Evolutionary conservation across 768 basidiomycete species (phyloP).

Genomic region (Chlorophyllum brunneum): DNA sequence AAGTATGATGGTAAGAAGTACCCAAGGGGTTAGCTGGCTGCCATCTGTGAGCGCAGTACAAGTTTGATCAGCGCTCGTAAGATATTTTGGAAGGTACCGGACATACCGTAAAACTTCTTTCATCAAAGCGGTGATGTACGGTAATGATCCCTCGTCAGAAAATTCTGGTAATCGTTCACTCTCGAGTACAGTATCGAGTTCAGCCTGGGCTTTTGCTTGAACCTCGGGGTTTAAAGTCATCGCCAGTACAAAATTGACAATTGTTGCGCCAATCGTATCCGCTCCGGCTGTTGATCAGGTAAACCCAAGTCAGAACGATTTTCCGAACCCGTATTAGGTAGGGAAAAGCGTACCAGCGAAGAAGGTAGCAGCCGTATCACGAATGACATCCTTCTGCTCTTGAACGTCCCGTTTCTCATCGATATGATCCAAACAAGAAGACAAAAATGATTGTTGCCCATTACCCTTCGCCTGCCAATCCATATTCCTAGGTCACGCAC

Average conservation of each 20-base stretch:
- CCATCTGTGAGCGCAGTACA: slow-evolving; percentile 20
- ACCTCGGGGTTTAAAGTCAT: slow-evolving; percentile 37
- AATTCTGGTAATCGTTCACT: slow-evolving; percentile 33
- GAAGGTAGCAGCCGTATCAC: slow-evolving; percentile 39
- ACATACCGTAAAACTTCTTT: slow-evolving; percentile 31
- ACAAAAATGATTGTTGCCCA: slow-evolving; percentile 22
- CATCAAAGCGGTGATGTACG: slow-evolving; percentile 33
- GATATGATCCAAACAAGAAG: slow-evolving; percentile 18
- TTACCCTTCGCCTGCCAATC: slow-evolving; percentile 17
- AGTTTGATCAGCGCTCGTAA: neutral
- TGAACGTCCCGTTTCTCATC: slow-evolving; percentile 17
- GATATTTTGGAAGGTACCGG: neutral
- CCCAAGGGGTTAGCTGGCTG: slow-evolving; percentile 27
- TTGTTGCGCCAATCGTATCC: slow-evolving; percentile 24
- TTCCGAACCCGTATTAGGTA: neutral
- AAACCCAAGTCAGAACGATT: slow-evolving; percentile 2
- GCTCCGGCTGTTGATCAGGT: slow-evolving; percentile 20
- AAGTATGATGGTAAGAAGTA: slow-evolving; percentile 8
- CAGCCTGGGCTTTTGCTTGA: slow-evolving; percentile 33
- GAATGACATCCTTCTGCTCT: slow-evolving; percentile 21
- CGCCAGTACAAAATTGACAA: slow-evolving; percentile 31
- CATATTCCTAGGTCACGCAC: neutral
- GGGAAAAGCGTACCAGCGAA: slow-evolving; percentile 22
- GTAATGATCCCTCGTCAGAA: slow-evolving; percentile 30
- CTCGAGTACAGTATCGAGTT: slow-evolving; percentile 35